These are phyloP conservation scores for Fusarium xyrophilum DNA, from an alignment of 2,329 filamentous ascomycete genomes.

Conservation along the genomic window DNA sequence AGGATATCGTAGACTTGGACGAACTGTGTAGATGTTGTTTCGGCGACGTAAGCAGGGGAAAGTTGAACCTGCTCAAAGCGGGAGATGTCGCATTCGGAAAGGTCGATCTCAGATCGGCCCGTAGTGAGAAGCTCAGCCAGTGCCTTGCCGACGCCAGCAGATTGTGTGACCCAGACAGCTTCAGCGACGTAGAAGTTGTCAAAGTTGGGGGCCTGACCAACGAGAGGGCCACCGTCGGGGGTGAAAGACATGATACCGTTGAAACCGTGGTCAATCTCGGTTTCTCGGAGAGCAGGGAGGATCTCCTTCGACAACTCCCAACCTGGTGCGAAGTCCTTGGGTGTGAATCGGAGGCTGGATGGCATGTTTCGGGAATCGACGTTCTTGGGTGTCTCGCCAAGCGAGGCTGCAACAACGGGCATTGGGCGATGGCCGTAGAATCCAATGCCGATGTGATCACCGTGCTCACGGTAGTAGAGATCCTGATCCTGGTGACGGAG, in stretches of 20 bases:
- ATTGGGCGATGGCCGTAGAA: constrained; percentile 70
- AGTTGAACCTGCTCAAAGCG: constrained; percentile 69
- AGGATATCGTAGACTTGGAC: constrained; percentile 70
- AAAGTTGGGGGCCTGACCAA: constrained; percentile 64
- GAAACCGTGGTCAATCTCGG: constrained; percentile 64
- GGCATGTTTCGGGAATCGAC: constrained; percentile 69
- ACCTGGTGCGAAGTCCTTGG: constrained; percentile 65
- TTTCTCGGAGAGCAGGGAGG: constrained; percentile 58
- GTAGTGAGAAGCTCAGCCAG: constrained; percentile 65
- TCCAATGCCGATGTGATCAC: constrained; percentile 67
- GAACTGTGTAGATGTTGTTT: constrained; percentile 68
- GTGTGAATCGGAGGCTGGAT: constrained; percentile 65
- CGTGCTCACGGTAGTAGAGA: constrained; percentile 70
- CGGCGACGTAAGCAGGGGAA: constrained; percentile 60
- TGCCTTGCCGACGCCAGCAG: constrained; percentile 67
- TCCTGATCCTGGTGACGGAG: constrained; percentile 69
- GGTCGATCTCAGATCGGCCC: constrained; percentile 62
- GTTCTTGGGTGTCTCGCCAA: constrained; percentile 60
- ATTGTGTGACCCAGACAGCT: constrained; percentile 72
- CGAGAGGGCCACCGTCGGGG: constrained; percentile 66
- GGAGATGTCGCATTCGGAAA: constrained; percentile 64
- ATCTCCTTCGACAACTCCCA: constrained; percentile 64
- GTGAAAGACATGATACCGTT: constrained; percentile 73
- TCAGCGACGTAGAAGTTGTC: constrained; percentile 70
- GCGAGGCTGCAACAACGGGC: constrained; percentile 61